A percentile compares a stretch with the other conserved stretches of the same genome.
Evolutionary conservation across 208 protist species (phyloP).

Genomic region (Phytomonas serpens): DNA sequence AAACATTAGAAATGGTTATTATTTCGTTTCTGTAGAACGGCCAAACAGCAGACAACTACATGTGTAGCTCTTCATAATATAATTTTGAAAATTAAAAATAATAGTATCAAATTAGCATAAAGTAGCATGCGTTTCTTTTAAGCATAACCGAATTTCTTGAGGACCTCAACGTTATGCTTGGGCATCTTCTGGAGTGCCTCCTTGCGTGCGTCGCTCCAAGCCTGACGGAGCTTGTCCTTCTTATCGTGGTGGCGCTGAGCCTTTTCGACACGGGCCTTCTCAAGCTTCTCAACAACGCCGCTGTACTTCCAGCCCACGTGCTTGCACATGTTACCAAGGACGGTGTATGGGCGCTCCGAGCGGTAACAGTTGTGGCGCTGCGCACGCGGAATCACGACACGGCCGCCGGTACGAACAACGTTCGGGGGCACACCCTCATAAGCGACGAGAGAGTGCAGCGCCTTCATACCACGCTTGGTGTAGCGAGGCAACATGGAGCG

Average conservation of each 20-base stretch:
- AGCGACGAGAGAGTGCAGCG: constrained; percentile 61
- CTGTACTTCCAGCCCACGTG: constrained; percentile 87
- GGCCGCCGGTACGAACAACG: constrained; percentile 51
- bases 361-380: constrained; percentile 74
- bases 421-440: constrained; percentile 81
- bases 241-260: constrained; percentile 53
- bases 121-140: constrained; percentile 17
- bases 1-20: not conserved
- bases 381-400: constrained; percentile 60
- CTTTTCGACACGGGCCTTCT: constrained; percentile 73
- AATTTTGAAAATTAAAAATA: not conserved
- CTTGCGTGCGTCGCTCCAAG: constrained; percentile 64
- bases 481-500: constrained; percentile 97
- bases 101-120: not conserved
- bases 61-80: not conserved
- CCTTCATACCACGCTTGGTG: constrained; percentile 77
- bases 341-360: constrained; percentile 68
- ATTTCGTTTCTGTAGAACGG: not conserved
- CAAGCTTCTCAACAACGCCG: constrained; percentile 71
- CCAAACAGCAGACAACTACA: not conserved
- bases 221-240: constrained; percentile 54
- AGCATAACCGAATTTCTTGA: constrained; percentile 88
- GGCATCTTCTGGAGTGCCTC: constrained; percentile 71
- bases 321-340: constrained; percentile 85
- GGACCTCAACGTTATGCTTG: constrained; percentile 76